These are phyloP conservation scores for Lindgomyces ingoldianus DNA, from an alignment of 495 filamentous ascomycete species.

Conservation along the genomic window DNA sequence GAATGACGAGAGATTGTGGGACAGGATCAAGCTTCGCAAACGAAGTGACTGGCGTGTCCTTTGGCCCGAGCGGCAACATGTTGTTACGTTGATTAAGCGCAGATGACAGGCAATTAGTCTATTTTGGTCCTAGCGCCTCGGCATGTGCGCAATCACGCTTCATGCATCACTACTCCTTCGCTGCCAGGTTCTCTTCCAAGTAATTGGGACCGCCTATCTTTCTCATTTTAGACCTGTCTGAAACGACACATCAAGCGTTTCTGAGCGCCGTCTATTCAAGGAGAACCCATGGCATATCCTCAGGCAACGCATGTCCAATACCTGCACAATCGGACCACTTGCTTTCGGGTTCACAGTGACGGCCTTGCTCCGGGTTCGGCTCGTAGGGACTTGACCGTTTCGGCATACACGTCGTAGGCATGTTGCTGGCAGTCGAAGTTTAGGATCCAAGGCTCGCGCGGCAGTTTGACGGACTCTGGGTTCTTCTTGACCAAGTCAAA, in stretches of 20 bases:
- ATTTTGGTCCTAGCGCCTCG: no score
- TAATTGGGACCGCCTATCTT: neutral
- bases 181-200: no score
- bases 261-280: neutral
- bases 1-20: no score
- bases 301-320: neutral
- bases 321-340: no score
- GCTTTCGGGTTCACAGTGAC: no score
- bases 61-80: neutral
- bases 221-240: neutral
- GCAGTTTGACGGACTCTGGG: constrained; percentile 41
- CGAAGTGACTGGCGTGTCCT: no score
- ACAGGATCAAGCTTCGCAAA: no score
- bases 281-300: neutral
- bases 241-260: neutral
- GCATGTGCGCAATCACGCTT: no score
- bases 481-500: constrained; percentile 44
- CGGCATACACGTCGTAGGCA: constrained; percentile 39
- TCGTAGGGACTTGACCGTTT: constrained; percentile 25
- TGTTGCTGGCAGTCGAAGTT: constrained; percentile 43
- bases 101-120: no score
- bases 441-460: constrained; percentile 41
- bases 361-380: constrained; percentile 5
- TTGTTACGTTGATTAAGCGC: no score
- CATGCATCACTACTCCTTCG: no score